Base-by-base conservation (phyloP, 1,139 yeast species). In the Geotrichum australiense region DNA sequence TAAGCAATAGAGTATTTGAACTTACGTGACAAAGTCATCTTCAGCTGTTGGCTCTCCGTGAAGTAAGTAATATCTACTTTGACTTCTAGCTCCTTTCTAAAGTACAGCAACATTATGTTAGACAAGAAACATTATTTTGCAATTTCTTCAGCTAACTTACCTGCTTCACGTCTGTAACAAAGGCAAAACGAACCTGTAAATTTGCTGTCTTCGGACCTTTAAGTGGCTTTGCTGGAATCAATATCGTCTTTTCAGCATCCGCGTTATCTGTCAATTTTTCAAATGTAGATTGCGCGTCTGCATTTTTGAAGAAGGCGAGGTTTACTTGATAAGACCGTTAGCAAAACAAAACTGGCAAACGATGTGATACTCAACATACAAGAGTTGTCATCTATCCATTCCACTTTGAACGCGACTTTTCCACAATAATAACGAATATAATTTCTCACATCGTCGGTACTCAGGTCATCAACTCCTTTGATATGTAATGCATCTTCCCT, bases 41-140 rank as follows among this genome's bases (percentile, higher is more conserved):
- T 62, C 64, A 43, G 77, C 64, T 37, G 76, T 76, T 0, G 93
- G 93, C 53, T 80, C 91, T 2, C 93, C 93, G 53, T 82, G 80
- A 15, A 80, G 57, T 47, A 80, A 64, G 59, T 82, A 82, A 57
- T 80, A 82, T 32, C 85, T 61, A 21, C 87, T 79, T 45, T 71
- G 72, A 12, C 67, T 72, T 20, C 76, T 65, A 4, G 89, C 80
- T 49, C 76, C 73, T 47, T 68, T 69, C 34, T 37, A 26, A 5
- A 28, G n/a, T n/a, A n/a, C n/a, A n/a, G n/a, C n/a, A n/a, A n/a
- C 15, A 33, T 14, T 3, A 12, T 3, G 21, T 39, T 29, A 39
- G 34, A 22, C 3, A 21, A 15, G 14, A 2, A n/a, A 18, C n/a
- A 16, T 11, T 26, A n/a, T 26, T 5, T 24, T 16, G 7, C 19